Conservation (phyloP, 352 stramenopile species). For the Globisporangium alternatum region DNA sequence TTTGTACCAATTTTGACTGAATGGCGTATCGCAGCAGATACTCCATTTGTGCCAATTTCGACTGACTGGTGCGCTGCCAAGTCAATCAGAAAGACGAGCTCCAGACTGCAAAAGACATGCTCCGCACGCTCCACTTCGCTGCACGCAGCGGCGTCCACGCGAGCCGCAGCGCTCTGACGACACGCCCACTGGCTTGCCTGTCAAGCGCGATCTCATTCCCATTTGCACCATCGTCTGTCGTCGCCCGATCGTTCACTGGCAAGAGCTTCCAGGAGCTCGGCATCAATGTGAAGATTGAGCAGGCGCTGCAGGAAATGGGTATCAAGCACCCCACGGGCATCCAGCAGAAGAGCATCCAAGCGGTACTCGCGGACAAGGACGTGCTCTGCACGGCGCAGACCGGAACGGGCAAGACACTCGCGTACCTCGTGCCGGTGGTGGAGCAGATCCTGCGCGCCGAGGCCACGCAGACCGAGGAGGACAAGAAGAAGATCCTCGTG, state of each 20-base stretch:
- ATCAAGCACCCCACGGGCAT: slow-evolving; percentile 48
- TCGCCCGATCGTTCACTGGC: slow-evolving; percentile 4
- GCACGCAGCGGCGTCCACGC: background rate
- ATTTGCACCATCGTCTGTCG: background rate
- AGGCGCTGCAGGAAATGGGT: slow-evolving; percentile 46
- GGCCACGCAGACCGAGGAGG: slow-evolving; percentile 17
- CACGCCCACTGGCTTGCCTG: background rate
- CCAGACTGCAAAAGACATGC: background rate
- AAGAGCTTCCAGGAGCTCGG: slow-evolving; percentile 39
- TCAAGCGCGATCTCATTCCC: no score
- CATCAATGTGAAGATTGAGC: slow-evolving; percentile 34
- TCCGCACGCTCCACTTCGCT: slow-evolving; percentile 6
- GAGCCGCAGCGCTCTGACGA: background rate
- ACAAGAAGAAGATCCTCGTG: slow-evolving; percentile 21
- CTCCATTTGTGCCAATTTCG: background rate
- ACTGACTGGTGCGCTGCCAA: background rate
- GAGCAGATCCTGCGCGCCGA: slow-evolving; percentile 52
- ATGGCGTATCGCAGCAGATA: background rate
- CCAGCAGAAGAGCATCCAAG: slow-evolving; percentile 49
- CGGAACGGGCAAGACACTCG: slow-evolving; percentile 66
- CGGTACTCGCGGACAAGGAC: slow-evolving; percentile 38
- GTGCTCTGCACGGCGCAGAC: slow-evolving; percentile 60
- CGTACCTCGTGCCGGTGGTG: slow-evolving; percentile 55
- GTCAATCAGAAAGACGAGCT: background rate
- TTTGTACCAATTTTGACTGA: background rate